Evolutionary conservation across 73 alveolate species (phyloP), one percentile per base, ranked within the genome.

Genomic region (Uronychia binucleata): DNA sequence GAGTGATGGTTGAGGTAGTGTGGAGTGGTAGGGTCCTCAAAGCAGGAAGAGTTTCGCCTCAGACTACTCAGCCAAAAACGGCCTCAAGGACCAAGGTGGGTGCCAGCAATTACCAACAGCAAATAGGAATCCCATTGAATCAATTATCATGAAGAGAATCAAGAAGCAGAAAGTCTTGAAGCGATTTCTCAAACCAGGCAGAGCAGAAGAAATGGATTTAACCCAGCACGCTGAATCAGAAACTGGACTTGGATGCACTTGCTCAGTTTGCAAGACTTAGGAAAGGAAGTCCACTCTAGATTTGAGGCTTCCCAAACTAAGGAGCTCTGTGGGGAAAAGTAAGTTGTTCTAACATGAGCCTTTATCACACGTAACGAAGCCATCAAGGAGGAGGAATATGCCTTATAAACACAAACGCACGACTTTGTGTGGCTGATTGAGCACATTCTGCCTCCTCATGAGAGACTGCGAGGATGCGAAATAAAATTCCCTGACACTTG

Each of bases 401-500:
- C 5, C 5, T 19, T 46, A 46, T 5, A 19, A 46, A 19, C 67
- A 19, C 19, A 11, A 46, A 19, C 5, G 19, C 19, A 46, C 67
- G 31, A 58, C 19, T 79, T 79, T 30, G 28, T 26, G 28, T 79
- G 86, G 86, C 77, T 79, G 25, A 31, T 79, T 14, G 79, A 79
- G 32, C 34, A 57, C 29, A 1, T 79, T 1, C 27, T 79, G 11
- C 59, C 86, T 1, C 34, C 86, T 34, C 31, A 28, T 8, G 86
- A 79, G 28, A 58, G 60, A 27, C 0, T 46, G 29, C 34, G 78
- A 79, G 86, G 86, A 0, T 79, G 86, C 26, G 60, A 79, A 1
- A 58, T 79, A 26, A 79, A 79, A 30, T 79, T 79, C 59, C 86
- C 86, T 1, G 86, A 79, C n/a, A 28, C 86, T 0, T 0, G 30